These are phyloP conservation scores for Ceratobasidium sp. DNA, from an alignment of 1,284 basidiomycete genomes.

Conservation along the genomic window DNA sequence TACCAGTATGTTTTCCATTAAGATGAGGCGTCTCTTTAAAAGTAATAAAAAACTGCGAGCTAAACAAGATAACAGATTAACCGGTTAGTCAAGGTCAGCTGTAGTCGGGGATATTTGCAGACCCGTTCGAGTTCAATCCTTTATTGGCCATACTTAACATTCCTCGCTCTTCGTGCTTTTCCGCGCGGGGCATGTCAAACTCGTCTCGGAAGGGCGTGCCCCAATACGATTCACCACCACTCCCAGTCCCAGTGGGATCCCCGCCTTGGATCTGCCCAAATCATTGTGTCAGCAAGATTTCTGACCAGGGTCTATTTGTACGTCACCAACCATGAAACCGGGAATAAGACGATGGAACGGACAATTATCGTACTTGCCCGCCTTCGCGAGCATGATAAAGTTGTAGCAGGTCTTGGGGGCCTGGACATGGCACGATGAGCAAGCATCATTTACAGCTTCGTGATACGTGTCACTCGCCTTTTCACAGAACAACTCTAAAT, in stretches of 20 bases:
- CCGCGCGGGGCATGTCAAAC: slow-evolving; percentile 83
- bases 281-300: not conserved
- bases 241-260: slow-evolving; percentile 95
- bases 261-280: slow-evolving; percentile 96
- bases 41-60: slow-evolving; percentile 91
- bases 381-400: slow-evolving; percentile 89
- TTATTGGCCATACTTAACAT: slow-evolving; percentile 91
- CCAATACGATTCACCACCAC: slow-evolving; percentile 95
- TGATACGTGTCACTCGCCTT: slow-evolving; percentile 61
- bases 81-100: not conserved
- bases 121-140: slow-evolving; percentile 86
- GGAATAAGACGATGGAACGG: slow-evolving; percentile 95
- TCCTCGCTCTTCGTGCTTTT: slow-evolving; percentile 84
- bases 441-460: not conserved
- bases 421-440: slow-evolving; percentile 55
- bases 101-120: slow-evolving; percentile 47
- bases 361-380: slow-evolving; percentile 90
- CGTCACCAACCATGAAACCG: slow-evolving; percentile 88
- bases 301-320: slow-evolving; percentile 26
- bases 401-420: slow-evolving; percentile 99
- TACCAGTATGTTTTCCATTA: slow-evolving; percentile 52
- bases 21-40: slow-evolving; percentile 85
- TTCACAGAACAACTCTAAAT: slow-evolving; percentile 92
- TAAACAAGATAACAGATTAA: slow-evolving; percentile 51
- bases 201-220: slow-evolving; percentile 96